Percentiles rank a stretch among this genome's conserved stretches.
These are phyloP conservation scores for Magnaporthiopsis poae DNA, from an alignment of 2,329 filamentous ascomycete species.

Conservation along the genomic window DNA sequence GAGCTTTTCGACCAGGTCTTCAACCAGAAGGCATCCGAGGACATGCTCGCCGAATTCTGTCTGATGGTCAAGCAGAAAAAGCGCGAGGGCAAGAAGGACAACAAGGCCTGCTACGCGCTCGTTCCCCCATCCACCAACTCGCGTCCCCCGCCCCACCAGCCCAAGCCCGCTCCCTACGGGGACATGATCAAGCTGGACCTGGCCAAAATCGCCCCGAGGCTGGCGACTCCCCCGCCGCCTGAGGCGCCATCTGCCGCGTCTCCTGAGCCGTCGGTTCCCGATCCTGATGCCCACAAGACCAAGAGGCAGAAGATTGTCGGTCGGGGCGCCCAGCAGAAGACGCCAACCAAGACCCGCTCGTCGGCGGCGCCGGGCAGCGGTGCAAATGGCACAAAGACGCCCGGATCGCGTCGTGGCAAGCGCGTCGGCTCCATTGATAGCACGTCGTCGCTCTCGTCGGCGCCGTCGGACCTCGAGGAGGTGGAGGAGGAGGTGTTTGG, in stretches of 20 bases:
- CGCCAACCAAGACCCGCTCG: conserved; percentile 10
- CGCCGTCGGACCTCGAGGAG: conserved; percentile 16
- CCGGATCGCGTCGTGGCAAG: conserved; percentile 14
- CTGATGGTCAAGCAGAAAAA: conserved; percentile 44
- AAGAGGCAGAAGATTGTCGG: conserved; percentile 23
- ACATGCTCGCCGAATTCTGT: conserved; percentile 42
- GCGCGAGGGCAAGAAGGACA: conserved; percentile 43
- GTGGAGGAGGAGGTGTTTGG: conserved; percentile 12
- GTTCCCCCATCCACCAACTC: conserved; percentile 36
- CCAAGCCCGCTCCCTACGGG: conserved; percentile 40
- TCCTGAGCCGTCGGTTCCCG: conserved; percentile 2
- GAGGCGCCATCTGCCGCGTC: too few relatives aligned
- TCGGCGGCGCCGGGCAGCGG: conserved; percentile 7
- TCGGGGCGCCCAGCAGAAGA: conserved; percentile 12
- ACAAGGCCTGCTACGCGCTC: conserved; percentile 45
- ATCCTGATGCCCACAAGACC: conserved; percentile 17
- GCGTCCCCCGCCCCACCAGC: conserved; percentile 32
- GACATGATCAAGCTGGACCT: conserved; percentile 35
- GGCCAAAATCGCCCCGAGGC: conserved; percentile 18
- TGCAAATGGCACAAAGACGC: conserved; percentile 8
- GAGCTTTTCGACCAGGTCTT: conserved; percentile 49
- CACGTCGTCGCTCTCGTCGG: conserved; percentile 25
- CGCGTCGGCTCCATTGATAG: conserved; percentile 20
- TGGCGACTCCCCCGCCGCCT: background rate
- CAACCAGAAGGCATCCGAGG: conserved; percentile 44